Conservation (phyloP, 768 basidiomycete genomes). For the Coprinellus micaceus region DNA sequence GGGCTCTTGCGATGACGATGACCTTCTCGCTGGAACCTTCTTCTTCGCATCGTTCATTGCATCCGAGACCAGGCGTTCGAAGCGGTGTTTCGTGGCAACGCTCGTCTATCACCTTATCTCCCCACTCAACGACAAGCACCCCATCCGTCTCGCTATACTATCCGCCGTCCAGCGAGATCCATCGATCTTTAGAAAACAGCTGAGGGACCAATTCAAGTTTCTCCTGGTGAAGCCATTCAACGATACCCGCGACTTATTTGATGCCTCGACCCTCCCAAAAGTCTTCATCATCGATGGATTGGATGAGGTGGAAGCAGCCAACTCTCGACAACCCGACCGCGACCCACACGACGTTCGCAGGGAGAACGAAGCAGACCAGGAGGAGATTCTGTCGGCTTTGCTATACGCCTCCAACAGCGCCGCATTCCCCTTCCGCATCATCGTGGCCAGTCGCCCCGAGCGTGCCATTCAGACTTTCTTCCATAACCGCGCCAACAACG, state of each 20-base stretch:
- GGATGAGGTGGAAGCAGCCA: slow-evolving; percentile 6
- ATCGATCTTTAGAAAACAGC: no score
- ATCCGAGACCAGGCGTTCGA: background rate
- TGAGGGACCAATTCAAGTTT: background rate
- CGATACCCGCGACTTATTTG: background rate
- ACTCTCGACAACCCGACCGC: background rate
- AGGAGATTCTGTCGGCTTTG: slow-evolving; percentile 4
- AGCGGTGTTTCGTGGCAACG: background rate
- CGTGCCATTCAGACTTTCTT: background rate
- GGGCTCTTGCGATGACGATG: background rate
- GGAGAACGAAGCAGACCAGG: background rate
- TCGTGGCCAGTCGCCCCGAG: slow-evolving; percentile 10
- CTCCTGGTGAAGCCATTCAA: slow-evolving; percentile 1
- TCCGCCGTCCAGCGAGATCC: background rate
- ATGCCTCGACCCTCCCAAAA: background rate
- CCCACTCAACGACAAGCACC: background rate
- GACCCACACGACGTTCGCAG: background rate
- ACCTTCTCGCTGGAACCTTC: slow-evolving; percentile 6
- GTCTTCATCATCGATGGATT: slow-evolving; percentile 12
- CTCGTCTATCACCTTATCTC: slow-evolving; percentile 1
- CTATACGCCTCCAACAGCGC: background rate
- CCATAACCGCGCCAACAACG: background rate
- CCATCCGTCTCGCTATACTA: background rate
- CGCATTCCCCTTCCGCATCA: background rate
- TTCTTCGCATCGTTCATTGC: slow-evolving; percentile 7